Percentiles rank a stretch among this genome's conserved stretches.
phyloP scores from a whole-genome alignment of 768 basidiomycete genomes.

The Macrolepiota albuminosa region DNA sequence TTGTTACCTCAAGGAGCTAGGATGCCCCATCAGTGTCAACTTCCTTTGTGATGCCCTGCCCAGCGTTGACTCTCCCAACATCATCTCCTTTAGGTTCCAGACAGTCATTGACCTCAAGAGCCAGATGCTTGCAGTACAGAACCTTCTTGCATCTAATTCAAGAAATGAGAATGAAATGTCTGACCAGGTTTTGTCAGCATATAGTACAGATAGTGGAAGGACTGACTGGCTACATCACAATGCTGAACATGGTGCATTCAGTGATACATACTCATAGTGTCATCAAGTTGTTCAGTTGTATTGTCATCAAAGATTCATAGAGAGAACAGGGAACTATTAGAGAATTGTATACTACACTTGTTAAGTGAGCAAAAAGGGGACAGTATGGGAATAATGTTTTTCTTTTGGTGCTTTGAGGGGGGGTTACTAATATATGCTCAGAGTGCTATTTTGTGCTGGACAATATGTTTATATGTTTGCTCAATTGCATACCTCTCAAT shows the following conservation, averaged over 20 bases:
- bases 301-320: conserved; percentile 70
- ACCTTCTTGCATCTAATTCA: conserved; percentile 73
- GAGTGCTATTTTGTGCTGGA: conserved; percentile 93
- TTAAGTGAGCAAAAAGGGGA: conserved; percentile 92
- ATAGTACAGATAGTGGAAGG: conserved; percentile 82
- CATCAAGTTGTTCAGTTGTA: conserved; percentile 80
- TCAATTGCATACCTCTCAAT: conserved; percentile 86
- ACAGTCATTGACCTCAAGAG: conserved; percentile 95
- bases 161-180: conserved; percentile 50
- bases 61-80: conserved; percentile 75
- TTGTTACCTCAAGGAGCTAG: conserved; percentile 90
- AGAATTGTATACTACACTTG: conserved; percentile 67
- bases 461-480: conserved; percentile 89
- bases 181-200: conserved; percentile 76
- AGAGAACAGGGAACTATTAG: conserved; percentile 41
- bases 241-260: conserved; percentile 71
- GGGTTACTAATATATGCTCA: conserved; percentile 20
- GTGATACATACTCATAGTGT: conserved; percentile 83
- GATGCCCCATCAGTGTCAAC: conserved; percentile 73
- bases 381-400: conserved; percentile 92
- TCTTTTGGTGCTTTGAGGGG: neutral
- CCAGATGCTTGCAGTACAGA: conserved; percentile 89
- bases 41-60: conserved; percentile 78
- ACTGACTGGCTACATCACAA: conserved; percentile 68
- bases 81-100: conserved; percentile 93